Base-by-base conservation (phyloP, 345 rosid genomes). In the Mercurialis annua region DNA sequence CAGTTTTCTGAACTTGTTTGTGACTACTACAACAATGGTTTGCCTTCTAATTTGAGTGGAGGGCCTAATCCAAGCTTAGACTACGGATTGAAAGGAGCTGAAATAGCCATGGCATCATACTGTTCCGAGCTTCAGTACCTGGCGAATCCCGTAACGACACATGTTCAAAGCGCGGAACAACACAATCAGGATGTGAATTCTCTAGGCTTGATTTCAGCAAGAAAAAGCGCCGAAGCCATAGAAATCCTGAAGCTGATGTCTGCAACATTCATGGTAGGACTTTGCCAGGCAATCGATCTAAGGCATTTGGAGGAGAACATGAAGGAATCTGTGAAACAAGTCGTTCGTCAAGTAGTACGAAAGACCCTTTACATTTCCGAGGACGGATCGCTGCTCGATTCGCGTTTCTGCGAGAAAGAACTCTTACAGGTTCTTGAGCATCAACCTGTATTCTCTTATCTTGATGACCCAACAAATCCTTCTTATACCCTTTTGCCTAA, bases 171-270 rank as follows among this genome's bases (percentile, higher is more conserved):
- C 1, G 84, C 84, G 0, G 87, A 83, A 42, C 87, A 83, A 27
- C 87, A 83, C 75, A 83, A 78, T 73, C 87, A 81, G 69, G 87
- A 83, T 33, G 84, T 83, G 50, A 81, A 81, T 52, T 83, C 87
- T 26, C 80, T 81, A 0, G 84, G 84, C 24, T 40, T 83, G 59
- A 83, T 83, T 20, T 78, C 87, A 24, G 83, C 84, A 0, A 70
- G 83, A 42, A 81, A 74, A 69, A 83, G 83, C 21, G 83, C 83
- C 0, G 84, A 81, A 59, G 78, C 87, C 43, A 72, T 83, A 17
- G 87, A 76, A 20, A 81, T 83, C 64, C 67, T 81, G 36, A 81
- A 78, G 65, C 82, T 81, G 23, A 81, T 83, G 84, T 78, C 84
- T 12, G 70, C 87, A 6, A 80, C 84, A 11, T 83, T 68, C 54